phyloP scores from a whole-genome alignment of 2,329 filamentous ascomycete species.

The Teratosphaeria zuluensis region DNA sequence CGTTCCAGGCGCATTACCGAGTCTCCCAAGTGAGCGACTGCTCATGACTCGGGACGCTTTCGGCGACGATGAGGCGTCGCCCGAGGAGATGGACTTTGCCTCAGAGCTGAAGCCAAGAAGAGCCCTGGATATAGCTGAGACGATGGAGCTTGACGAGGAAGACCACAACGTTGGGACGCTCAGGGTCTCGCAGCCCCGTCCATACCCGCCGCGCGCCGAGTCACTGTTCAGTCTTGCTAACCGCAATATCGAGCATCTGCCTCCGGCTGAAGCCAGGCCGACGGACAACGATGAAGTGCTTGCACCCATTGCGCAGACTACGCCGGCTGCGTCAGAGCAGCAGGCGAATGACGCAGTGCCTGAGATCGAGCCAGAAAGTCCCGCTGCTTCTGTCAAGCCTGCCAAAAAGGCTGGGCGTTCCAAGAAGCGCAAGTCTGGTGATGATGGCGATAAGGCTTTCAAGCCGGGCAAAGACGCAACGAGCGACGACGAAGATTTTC shows the following conservation, averaged over 20 bases:
- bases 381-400: slow-evolving; percentile 16
- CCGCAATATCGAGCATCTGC: slow-evolving; percentile 6
- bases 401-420: slow-evolving; percentile 11
- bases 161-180: slow-evolving; percentile 9
- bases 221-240: slow-evolving; percentile 15
- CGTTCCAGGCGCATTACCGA: slow-evolving; percentile 26
- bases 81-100: neutral
- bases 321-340: neutral
- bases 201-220: slow-evolving; percentile 14
- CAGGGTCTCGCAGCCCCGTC: slow-evolving; percentile 8
- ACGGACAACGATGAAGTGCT: neutral
- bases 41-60: slow-evolving; percentile 11
- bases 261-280: neutral
- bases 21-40: slow-evolving; percentile 30
- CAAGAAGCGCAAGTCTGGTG: slow-evolving; percentile 21
- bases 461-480: slow-evolving; percentile 13
- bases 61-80: slow-evolving; percentile 5
- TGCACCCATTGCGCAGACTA: neutral
- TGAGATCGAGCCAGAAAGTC: slow-evolving; percentile 22
- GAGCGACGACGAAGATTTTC: slow-evolving; percentile 17
- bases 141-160: slow-evolving; percentile 12
- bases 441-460: slow-evolving; percentile 16
- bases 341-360: slow-evolving; percentile 6
- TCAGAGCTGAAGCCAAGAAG: slow-evolving; percentile 4
- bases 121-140: slow-evolving; percentile 10